These are phyloP conservation scores for Pyrus hybrid DNA, from an alignment of 331 rosid species.

Conservation along the genomic window DNA sequence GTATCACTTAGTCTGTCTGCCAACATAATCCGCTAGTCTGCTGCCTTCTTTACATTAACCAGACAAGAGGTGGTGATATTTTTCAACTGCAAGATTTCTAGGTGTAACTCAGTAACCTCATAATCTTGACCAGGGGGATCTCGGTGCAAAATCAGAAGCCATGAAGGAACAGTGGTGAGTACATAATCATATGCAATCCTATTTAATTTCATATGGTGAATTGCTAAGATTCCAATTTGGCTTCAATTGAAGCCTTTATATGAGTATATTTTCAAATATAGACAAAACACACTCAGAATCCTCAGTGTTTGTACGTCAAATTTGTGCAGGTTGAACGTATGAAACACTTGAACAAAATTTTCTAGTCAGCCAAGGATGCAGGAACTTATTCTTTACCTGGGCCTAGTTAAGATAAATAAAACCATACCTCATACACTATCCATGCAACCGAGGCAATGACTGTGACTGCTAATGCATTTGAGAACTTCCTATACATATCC, in stretches of 20 bases:
- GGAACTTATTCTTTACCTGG: background rate
- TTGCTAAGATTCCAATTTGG: background rate
- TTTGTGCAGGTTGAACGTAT: background rate
- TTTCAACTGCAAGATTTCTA: background rate
- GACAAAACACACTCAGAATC: background rate
- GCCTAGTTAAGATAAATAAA: background rate
- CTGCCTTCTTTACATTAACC: background rate
- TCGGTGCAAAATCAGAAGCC: background rate
- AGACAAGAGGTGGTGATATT: background rate
- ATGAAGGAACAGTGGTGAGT: background rate
- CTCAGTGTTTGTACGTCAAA: background rate
- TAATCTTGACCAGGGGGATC: background rate
- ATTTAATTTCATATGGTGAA: background rate
- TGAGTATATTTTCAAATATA: background rate
- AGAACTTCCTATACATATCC: constrained; percentile 91
- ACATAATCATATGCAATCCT: background rate
- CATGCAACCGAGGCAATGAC: constrained; percentile 83
- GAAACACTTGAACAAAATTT: background rate
- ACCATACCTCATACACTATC: constrained; percentile 86
- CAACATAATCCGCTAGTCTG: background rate
- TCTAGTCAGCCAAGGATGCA: background rate
- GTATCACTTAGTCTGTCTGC: background rate
- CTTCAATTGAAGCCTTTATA: background rate
- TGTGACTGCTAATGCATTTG: constrained; percentile 77
- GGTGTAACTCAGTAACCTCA: background rate